Conservation (phyloP, 805 yeast species). For the Candida multigemmis region DNA sequence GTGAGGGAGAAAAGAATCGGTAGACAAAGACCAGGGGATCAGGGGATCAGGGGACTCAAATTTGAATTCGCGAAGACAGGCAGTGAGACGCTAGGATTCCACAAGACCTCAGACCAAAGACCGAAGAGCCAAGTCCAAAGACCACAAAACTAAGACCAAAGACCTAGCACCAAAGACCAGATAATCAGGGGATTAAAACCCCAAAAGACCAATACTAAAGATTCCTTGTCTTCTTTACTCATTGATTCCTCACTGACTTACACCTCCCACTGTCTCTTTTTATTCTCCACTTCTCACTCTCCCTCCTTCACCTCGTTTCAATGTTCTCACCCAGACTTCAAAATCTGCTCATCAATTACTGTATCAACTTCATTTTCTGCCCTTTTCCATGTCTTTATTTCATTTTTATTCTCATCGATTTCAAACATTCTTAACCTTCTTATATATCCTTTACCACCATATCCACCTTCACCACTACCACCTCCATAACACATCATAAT, state of each 20-base stretch:
- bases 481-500: conserved; percentile 95
- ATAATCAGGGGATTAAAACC: no score
- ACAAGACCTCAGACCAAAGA: background rate
- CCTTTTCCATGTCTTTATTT: conserved; percentile 66
- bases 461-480: conserved; percentile 90
- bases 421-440: conserved; percentile 72
- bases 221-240: no score
- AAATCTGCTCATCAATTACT: conserved; percentile 39
- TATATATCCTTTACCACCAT: conserved; percentile 85
- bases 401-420: conserved; percentile 40
- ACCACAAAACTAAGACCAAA: background rate
- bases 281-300: no score
- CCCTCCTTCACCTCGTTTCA: no score
- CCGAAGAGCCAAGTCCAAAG: background rate
- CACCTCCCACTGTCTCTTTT: no score
- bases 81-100: background rate
- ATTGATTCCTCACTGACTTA: no score
- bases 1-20: background rate
- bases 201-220: no score
- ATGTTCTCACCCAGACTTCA: no score
- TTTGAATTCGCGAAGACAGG: background rate
- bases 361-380: conserved; percentile 38
- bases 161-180: background rate
- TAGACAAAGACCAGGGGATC: background rate
- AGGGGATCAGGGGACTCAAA: background rate